Percentiles rank a stretch among this genome's conserved stretches.
Conservation (phyloP, 768 basidiomycete species). For the Lactarius deliciosus region DNA sequence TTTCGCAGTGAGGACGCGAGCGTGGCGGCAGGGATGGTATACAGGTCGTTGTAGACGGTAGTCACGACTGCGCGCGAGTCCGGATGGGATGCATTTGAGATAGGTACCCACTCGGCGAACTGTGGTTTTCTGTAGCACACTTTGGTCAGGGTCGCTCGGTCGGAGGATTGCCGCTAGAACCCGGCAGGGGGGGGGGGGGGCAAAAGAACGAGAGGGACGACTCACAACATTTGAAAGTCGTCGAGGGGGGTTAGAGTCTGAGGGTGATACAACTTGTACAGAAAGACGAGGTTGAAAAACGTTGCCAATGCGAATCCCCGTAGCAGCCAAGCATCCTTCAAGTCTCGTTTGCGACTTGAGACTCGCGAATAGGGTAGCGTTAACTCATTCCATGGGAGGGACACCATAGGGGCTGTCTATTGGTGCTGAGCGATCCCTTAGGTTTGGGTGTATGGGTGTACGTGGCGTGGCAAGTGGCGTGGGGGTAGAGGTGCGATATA, state of each 20-base stretch:
- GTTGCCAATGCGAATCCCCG: constrained; percentile 1
- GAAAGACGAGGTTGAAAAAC: constrained; percentile 11
- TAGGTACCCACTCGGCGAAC: constrained; percentile 3
- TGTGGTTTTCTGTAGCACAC: constrained; percentile 13
- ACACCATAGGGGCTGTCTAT: not conserved
- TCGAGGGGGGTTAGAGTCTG: constrained; percentile 17
- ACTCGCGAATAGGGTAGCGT: not conserved
- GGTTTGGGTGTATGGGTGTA: not conserved
- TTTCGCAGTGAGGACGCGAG: constrained; percentile 37
- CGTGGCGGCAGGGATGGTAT: constrained; percentile 36
- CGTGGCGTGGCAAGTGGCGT: too few relatives aligned
- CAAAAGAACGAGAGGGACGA: not conserved
- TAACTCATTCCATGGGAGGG: not conserved
- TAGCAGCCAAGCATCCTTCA: constrained; percentile 4
- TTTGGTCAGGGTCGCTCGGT: not conserved
- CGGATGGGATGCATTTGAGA: not conserved
- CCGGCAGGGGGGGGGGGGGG: not conserved
- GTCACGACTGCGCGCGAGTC: constrained; percentile 35
- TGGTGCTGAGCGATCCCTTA: not conserved
- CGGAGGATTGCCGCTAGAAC: not conserved
- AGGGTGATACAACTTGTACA: constrained; percentile 3
- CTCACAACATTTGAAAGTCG: constrained; percentile 24
- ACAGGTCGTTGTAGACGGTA: constrained; percentile 37
- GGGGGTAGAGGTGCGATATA: not conserved
- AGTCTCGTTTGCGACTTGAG: not conserved